Evolutionary conservation across 2,329 filamentous ascomycete species (phyloP), one percentile per base, ranked within the genome.

Genomic region (Fusarium fracticaudum): DNA sequence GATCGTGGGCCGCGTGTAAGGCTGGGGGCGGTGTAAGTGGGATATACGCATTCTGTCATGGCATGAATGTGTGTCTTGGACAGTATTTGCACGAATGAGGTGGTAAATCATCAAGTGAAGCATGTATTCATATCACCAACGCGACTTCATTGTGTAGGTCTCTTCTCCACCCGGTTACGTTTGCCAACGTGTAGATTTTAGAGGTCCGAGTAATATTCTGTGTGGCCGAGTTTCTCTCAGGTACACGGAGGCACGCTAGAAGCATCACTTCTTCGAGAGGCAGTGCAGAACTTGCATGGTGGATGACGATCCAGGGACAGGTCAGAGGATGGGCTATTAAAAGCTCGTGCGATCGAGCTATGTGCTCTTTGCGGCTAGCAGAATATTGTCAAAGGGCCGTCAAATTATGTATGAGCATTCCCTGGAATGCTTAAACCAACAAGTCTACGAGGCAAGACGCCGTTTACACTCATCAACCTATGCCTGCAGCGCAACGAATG

Each of bases 1-100:
- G 69, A 77, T 77, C 67, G 64, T 74, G 74, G 67, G 76, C 76
- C 75, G 76, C 76, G 76, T 76, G 73, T 76, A 78, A 75, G 75
- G 75, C 73, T 78, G 75, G 71, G 54, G 76, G 76, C 76, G 72
- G 72, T 74, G 72, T 75, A 72, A 72, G 55, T 63, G 57, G 37
- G 48, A 70, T 47, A 40, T 65, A 66, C 35, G 53, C 60, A 61
- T 33, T 44, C 41, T 48, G 24, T 29, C 24, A 37, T 37, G 35
- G 29, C 40, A 55, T 38, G n/a, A 47, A 33, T 44, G 31, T 35
- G 40, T 63, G 40, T 53, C 48, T 48, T 33, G 37, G 26, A 24
- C 22, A 9, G 26, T 50, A 33, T 50, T 45, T 61, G 61, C 61
- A 62, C 44, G 69, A 67, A 60, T 47, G 55, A 40, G 24, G 20